Evolutionary conservation across 495 filamentous ascomycete species (phyloP).

Genomic region (Neurospora sublineolata): DNA sequence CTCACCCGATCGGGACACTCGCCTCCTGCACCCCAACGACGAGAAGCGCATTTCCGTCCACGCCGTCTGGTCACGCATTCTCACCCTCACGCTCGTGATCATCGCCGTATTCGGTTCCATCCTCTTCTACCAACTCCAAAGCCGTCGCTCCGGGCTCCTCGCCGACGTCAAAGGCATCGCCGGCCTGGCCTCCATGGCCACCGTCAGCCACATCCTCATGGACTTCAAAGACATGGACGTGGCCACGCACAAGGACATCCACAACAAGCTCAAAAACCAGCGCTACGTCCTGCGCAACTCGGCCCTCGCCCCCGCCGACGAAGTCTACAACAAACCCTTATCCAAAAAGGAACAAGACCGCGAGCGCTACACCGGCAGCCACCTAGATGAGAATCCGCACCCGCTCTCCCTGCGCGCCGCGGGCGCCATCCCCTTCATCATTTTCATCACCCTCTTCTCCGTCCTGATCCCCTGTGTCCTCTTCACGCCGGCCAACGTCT

Average conservation of each 20-base stretch:
- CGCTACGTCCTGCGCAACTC: conserved; percentile 61
- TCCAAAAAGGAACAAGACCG: conserved; percentile 16
- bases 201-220: conserved; percentile 56
- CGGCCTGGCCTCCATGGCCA: conserved; percentile 64
- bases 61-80: conserved; percentile 47
- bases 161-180: conserved; percentile 64
- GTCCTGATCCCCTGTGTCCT: conserved; percentile 44
- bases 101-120: conserved; percentile 46
- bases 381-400: conserved; percentile 47
- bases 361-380: conserved; percentile 27
- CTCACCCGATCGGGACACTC: conserved; percentile 29
- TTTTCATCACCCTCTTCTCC: conserved; percentile 36
- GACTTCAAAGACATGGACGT: conserved; percentile 65
- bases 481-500: conserved; percentile 40
- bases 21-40: conserved; percentile 16
- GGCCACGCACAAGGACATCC: conserved; percentile 51
- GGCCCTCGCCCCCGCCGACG: conserved; percentile 43
- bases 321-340: conserved; percentile 4
- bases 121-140: conserved; percentile 46
- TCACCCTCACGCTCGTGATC: conserved; percentile 38
- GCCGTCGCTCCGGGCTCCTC: conserved; percentile 50
- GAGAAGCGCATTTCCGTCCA: conserved; percentile 44
- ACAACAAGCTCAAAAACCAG: conserved; percentile 48
- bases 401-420: conserved; percentile 54
- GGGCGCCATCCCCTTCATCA: conserved; percentile 46